These are phyloP conservation scores for Aspergillus cristatus DNA, from an alignment of 495 filamentous ascomycete genomes.

Conservation along the genomic window DNA sequence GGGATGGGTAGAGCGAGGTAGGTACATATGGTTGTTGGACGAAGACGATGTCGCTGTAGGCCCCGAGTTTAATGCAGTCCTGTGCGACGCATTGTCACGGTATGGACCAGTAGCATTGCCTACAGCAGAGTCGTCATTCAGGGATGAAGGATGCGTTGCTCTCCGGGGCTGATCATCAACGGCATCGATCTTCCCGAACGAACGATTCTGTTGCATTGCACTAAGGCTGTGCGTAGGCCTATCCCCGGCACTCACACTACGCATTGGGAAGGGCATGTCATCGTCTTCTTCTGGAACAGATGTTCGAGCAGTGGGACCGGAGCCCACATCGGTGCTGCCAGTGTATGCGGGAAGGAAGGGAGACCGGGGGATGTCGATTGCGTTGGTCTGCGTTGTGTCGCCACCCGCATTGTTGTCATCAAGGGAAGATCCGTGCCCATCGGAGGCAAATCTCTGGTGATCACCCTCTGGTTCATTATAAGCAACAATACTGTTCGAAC, in stretches of 20 bases:
- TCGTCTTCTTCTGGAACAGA: constrained; percentile 50
- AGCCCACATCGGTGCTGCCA: no score
- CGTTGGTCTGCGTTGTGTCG: constrained; percentile 35
- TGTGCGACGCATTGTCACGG: constrained; percentile 30
- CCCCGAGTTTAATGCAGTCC: constrained; percentile 15
- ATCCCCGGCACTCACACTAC: constrained; percentile 68
- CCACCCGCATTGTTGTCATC: constrained; percentile 27
- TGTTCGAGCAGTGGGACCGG: constrained; percentile 1
- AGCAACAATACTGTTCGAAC: constrained; percentile 77
- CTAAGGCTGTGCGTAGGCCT: constrained; percentile 50
- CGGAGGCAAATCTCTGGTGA: constrained; percentile 14
- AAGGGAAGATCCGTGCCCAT: constrained; percentile 25
- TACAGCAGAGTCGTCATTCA: constrained; percentile 23
- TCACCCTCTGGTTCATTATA: constrained; percentile 39
- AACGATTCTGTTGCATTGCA: constrained; percentile 41
- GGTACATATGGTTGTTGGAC: constrained; percentile 28
- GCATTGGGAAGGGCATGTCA: constrained; percentile 52
- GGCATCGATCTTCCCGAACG: constrained; percentile 17
- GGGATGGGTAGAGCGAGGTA: constrained; percentile 30
- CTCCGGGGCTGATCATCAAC: constrained; percentile 21
- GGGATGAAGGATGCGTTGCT: constrained; percentile 16
- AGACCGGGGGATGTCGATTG: constrained; percentile 78
- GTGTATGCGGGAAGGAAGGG: constrained; percentile 45
- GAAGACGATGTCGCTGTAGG: constrained; percentile 31
- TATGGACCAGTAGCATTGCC: constrained; percentile 22